Evolutionary conservation across 441 rosid species (phyloP), one percentile per base, ranked within the genome.

Genomic region (Omphalea diandra): DNA sequence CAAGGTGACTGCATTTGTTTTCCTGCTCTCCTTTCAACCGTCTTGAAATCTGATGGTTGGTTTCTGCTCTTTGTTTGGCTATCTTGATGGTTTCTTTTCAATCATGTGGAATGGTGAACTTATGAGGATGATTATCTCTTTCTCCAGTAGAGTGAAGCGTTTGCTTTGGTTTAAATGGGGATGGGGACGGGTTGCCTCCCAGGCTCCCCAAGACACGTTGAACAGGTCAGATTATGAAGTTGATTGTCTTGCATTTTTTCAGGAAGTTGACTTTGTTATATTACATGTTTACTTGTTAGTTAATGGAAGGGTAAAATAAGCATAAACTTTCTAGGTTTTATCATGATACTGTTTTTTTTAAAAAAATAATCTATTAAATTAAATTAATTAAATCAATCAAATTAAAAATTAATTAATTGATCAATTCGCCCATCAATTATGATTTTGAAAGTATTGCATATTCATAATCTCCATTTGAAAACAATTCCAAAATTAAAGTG

Each of bases 1-100:
- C 73, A 63, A 67, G 83, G 81, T 32, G 79, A 71, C 70, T 84
- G 87, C 93, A 83, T n/a, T n/a, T 78, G 70, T 12, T 24, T 2
- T 9, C 9, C n/a, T 24, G 61, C 7, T 33, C 22, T 7, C 9
- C 69, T 53, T 65, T 46, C 50, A 41, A 12, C 60, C 57, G 53
- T 6, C 20, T 17, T 43, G 26, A 17, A 44, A 40, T 47, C 20
- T 40, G 55, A 59, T 64, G 40, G 66, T 72, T 63, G 69, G 67
- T 41, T 57, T 50, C 36, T 52, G 56, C 44, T 35, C 59, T 49
- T 58, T 3, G 7, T 18, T 38, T 2, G 20, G n/a, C 35, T 49
- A 54, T 44, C 38, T 72, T 6, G 4, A 26, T 56, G 65, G 15
- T 63, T 56, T 9, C n/a, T 59, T 49, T 29, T 29, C 32, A 8